Percentiles rank a stretch among this genome's conserved stretches.
Conservation (phyloP, 768 basidiomycete species). For the Hortiboletus flavorubellus region DNA sequence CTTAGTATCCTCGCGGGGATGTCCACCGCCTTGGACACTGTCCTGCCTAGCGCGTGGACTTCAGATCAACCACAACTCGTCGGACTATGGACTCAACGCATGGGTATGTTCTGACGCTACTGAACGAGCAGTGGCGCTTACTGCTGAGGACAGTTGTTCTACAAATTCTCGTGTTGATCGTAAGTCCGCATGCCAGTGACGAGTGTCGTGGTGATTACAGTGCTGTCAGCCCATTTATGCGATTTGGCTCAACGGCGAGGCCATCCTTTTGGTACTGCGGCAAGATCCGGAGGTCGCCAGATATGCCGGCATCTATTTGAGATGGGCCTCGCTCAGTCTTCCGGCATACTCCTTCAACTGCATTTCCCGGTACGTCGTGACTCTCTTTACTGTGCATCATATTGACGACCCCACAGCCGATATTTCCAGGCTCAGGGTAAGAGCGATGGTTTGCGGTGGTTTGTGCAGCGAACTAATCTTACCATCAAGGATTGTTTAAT, state of each 20-base stretch:
- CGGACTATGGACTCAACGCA: slow-evolving; percentile 88
- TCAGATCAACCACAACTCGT: slow-evolving; percentile 80
- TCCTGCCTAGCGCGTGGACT: slow-evolving; percentile 94
- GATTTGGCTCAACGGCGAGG: slow-evolving; percentile 83
- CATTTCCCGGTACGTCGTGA: slow-evolving; percentile 39
- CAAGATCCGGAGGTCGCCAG: slow-evolving; percentile 83
- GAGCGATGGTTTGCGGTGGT: slow-evolving; percentile 31
- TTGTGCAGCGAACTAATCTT: background rate
- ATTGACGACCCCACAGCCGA: slow-evolving; percentile 43
- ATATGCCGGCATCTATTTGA: slow-evolving; percentile 69
- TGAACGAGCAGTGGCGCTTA: background rate
- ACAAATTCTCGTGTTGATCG: slow-evolving; percentile 42
- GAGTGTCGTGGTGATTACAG: background rate
- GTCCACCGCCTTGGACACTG: slow-evolving; percentile 82
- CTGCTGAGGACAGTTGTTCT: slow-evolving; percentile 11
- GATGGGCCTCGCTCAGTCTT: slow-evolving; percentile 69
- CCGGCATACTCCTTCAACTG: slow-evolving; percentile 65
- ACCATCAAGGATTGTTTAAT: slow-evolving; percentile 61
- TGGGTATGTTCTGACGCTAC: slow-evolving; percentile 46
- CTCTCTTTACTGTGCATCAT: slow-evolving; percentile 39
- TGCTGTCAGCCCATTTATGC: slow-evolving; percentile 46
- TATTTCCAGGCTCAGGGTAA: slow-evolving; percentile 78
- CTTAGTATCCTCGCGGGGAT: slow-evolving; percentile 79
- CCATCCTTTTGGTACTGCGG: slow-evolving; percentile 62
- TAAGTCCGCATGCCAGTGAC: slow-evolving; percentile 33